These are phyloP conservation scores for Dittrichia graveolens DNA, from an alignment of 129 eudicot species.

Conservation along the genomic window DNA sequence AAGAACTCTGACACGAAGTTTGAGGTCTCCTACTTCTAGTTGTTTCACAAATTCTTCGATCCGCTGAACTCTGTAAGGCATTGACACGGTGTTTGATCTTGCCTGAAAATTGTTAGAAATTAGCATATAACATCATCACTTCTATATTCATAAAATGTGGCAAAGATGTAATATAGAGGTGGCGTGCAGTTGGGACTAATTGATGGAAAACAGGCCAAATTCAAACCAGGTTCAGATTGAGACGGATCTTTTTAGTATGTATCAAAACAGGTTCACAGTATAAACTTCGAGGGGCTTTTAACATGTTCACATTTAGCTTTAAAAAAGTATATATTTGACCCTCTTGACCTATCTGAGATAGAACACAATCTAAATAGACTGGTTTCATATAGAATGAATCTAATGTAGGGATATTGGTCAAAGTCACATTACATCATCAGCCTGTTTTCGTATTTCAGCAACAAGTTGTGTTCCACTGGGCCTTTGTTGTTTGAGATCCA, in stretches of 20 bases:
- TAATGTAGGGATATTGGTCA: constrained; percentile 2
- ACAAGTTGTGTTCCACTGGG: constrained; percentile 79
- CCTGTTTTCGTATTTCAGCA: constrained; percentile 83
- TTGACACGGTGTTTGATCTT: constrained; percentile 75
- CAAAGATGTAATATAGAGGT: not conserved
- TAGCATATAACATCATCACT: constrained; percentile 10
- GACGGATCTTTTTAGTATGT: too few species aligned
- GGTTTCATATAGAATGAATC: too few species aligned
- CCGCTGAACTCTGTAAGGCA: constrained; percentile 93
- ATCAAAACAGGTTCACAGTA: too few species aligned
- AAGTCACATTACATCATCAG: constrained; percentile 65
- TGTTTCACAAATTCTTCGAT: constrained; percentile 94
- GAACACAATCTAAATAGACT: too few species aligned
- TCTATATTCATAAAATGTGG: too few species aligned
- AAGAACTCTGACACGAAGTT: constrained; percentile 91
- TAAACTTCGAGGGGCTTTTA: too few species aligned
- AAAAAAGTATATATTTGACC: too few species aligned
- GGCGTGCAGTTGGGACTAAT: too few species aligned
- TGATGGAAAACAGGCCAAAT: not conserved
- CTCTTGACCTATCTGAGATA: too few species aligned
- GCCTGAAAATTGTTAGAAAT: constrained; percentile 54
- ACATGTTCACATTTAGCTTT: too few species aligned
- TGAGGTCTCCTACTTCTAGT: constrained; percentile 88
- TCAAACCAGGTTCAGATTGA: too few species aligned
- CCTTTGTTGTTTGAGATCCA: constrained; percentile 72